Conservation (phyloP, 345 rosid genomes). For the Eutrema heterophyllum region DNA sequence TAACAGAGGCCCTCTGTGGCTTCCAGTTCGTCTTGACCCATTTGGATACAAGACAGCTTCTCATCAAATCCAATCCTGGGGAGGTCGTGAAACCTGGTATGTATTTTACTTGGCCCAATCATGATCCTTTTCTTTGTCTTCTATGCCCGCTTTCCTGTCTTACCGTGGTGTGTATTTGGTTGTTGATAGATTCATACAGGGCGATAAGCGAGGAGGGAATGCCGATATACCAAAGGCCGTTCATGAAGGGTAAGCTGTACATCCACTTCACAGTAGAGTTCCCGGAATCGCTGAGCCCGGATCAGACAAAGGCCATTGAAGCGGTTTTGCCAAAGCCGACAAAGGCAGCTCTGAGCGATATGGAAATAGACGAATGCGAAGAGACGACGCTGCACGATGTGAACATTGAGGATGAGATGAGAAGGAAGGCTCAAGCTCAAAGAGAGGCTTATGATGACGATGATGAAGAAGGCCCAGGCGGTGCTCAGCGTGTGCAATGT, state of each 20-base stretch:
- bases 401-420: conserved; percentile 78
- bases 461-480: conserved; percentile 39
- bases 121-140: neutral
- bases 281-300: conserved; percentile 67
- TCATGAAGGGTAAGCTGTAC: conserved; percentile 92
- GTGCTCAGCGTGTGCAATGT: conserved; percentile 65
- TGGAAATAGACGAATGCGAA: conserved; percentile 89
- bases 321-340: conserved; percentile 46
- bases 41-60: conserved; percentile 83
- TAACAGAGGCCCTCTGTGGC: conserved; percentile 90
- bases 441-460: conserved; percentile 62
- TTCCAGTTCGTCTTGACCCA: conserved; percentile 75
- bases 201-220: conserved; percentile 89
- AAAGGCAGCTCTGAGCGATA: conserved; percentile 52
- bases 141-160: neutral
- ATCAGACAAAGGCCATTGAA: conserved; percentile 68
- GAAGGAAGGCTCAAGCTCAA: conserved; percentile 56
- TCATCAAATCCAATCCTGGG: conserved; percentile 77
- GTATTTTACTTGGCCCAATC: neutral
- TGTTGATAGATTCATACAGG: conserved; percentile 57
- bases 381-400: conserved; percentile 86
- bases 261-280: conserved; percentile 83
- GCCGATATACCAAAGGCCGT: conserved; percentile 69
- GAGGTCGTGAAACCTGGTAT: conserved; percentile 88
- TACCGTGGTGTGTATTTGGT: neutral